These are phyloP conservation scores for Crithidia mellificae DNA, from an alignment of 208 protist species.

Conservation along the genomic window DNA sequence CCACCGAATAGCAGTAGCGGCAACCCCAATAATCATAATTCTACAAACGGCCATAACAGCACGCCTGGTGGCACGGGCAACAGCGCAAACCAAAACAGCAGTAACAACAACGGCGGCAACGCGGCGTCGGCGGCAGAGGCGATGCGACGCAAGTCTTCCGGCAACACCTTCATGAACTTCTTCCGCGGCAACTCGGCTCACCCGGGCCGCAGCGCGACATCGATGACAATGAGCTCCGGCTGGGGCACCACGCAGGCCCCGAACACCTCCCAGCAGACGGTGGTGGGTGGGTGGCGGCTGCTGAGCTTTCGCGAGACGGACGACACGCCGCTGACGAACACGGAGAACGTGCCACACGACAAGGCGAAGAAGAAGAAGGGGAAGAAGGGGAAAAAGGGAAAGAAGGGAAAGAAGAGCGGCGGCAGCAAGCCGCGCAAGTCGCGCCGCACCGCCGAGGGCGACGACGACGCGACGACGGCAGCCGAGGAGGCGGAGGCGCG, in stretches of 20 bases:
- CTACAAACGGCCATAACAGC: too few relatives aligned
- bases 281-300: conserved; percentile 25
- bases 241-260: background rate
- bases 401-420: conserved; percentile 27
- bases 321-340: conserved; percentile 32
- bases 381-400: conserved; percentile 17
- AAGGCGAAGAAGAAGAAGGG: conserved; percentile 20
- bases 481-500: conserved; percentile 3
- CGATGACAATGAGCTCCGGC: conserved; percentile 17
- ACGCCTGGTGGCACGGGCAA: too few relatives aligned
- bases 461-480: background rate
- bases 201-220: conserved; percentile 2
- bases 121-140: background rate
- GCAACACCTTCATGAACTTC: conserved; percentile 9
- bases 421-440: conserved; percentile 5
- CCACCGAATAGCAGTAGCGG: too few relatives aligned
- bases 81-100: background rate
- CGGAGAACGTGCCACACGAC: conserved; percentile 24
- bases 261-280: conserved; percentile 17
- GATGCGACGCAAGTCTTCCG: conserved; percentile 10
- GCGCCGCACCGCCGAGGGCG: background rate
- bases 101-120: background rate
- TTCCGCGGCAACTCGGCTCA: background rate
- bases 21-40: too few relatives aligned
- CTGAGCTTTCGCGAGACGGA: conserved; percentile 44